Conservation (phyloP, 179 eudicot species). For the Actinidia arguta region DNA sequence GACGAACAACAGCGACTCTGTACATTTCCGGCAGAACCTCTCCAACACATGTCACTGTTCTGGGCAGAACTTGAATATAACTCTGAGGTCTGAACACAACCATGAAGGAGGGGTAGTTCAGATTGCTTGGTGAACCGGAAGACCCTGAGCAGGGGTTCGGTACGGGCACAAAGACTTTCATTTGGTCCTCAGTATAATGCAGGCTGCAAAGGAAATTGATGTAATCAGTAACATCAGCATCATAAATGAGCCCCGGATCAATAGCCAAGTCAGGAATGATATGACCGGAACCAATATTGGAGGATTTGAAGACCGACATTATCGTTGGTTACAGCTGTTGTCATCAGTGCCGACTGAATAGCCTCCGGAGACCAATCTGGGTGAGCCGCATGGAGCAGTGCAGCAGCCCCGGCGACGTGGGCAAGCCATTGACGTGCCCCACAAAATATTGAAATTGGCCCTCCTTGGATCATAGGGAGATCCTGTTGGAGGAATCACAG, state of each 20-base stretch:
- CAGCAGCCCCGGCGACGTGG: constrained; percentile 8
- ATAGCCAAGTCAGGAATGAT: neutral
- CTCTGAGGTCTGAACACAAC: neutral
- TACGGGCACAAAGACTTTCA: neutral
- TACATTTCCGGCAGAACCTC: neutral
- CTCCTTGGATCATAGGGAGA: neutral
- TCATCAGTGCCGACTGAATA: constrained; percentile 5
- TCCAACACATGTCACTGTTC: neutral
- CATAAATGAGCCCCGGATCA: constrained; percentile 1
- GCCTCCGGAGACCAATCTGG: neutral
- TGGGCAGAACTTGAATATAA: neutral
- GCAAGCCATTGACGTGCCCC: neutral
- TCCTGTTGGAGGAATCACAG: neutral
- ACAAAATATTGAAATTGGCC: neutral
- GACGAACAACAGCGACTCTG: neutral
- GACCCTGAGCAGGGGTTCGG: neutral
- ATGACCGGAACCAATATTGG: neutral
- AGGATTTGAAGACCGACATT: neutral
- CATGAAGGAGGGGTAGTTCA: constrained; percentile 2
- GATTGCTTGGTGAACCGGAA: neutral
- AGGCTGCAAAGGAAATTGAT: neutral
- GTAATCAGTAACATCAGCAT: neutral
- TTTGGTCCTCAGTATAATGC: neutral
- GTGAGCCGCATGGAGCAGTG: neutral
- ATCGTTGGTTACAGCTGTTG: neutral